Base-by-base conservation (phyloP, 441 rosid species). In the Daphne laureola region DNA sequence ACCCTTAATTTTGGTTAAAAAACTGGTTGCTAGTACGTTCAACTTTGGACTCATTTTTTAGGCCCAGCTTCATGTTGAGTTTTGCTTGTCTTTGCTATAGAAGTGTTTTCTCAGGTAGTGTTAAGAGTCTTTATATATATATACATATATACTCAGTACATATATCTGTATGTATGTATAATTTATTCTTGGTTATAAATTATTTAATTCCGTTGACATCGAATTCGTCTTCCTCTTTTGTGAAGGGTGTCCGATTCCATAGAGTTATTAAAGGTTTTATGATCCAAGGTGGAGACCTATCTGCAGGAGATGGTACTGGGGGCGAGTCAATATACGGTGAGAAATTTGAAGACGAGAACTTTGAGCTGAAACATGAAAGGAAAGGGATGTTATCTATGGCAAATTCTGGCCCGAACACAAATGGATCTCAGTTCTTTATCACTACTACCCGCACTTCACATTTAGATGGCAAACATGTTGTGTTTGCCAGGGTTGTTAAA, bases 321-420 rank as follows among this genome's bases (percentile, higher is more conserved):
- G 98, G 96, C 57, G 98, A 93, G 67, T 87, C 97, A 0, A 81
- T 89, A 49, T 87, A 89, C 17, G 96, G 98, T 1, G 71, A 72
- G 75, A 89, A 89, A 43, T 93, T 89, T 60, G 93, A 89, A 27
- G 96, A 93, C 55, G 98, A 93, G 72, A 93, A 87, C 54, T 89
- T 89, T 45, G 90, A 84, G 2, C n/a, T 83, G 54, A 92, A 89
- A 65, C 98, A 92, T 64, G 98, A 92, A 74, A 76, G 96, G 70
- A 89, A 89, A 67, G 97, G 98, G 47, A 87, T 89, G 90, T 54
- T 92, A 12, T 87, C 98, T 0, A 87, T 93, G 98, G 98, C 95
- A 43, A 93, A 87, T 59, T 49, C 89, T 44, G 97, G 95, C 38
- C 78, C 90, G 14, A 64, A 90, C 73, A 93, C 98, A 17, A 93